These are phyloP conservation scores for Calonectria fujianensis DNA, from an alignment of 2,329 filamentous ascomycete species.

Conservation along the genomic window DNA sequence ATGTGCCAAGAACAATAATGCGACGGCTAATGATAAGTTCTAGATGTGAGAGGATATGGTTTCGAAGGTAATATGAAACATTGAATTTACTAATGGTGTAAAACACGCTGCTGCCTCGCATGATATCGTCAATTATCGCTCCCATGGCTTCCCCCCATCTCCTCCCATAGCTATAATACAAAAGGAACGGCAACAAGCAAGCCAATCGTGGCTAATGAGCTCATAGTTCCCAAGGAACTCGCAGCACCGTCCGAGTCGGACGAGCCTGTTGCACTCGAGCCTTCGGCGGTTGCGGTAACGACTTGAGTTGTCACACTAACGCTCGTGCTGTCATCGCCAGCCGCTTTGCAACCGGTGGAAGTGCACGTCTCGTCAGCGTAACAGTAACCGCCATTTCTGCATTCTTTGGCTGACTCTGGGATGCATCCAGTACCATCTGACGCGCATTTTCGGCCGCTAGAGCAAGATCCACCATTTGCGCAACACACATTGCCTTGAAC, in stretches of 20 bases:
- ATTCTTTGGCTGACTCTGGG: neutral
- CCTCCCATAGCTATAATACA: neutral
- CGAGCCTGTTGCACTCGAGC: neutral
- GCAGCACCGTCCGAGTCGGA: neutral
- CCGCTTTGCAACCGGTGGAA: conserved; percentile 1
- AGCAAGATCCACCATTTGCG: neutral
- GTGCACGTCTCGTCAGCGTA: neutral
- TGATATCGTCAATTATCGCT: too few relatives aligned
- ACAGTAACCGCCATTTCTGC: neutral
- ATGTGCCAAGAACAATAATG: too few relatives aligned
- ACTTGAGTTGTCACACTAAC: conserved; percentile 1
- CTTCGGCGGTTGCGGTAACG: neutral
- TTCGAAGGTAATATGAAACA: too few relatives aligned
- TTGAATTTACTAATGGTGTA: too few relatives aligned
- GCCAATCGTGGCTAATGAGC: neutral
- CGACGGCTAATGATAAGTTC: too few relatives aligned
- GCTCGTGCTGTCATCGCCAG: neutral
- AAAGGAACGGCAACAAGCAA: neutral
- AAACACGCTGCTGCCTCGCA: too few relatives aligned
- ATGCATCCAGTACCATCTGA: neutral
- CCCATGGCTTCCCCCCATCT: too few relatives aligned
- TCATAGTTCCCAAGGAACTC: neutral
- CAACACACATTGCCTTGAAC: conserved; percentile 1
- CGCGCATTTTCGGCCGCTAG: neutral
- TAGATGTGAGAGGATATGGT: too few relatives aligned